Percentiles rank a stretch among this genome's conserved stretches.
phyloP scores from a whole-genome alignment of 73 alveolate species.

The Paramecium caudatum region DNA sequence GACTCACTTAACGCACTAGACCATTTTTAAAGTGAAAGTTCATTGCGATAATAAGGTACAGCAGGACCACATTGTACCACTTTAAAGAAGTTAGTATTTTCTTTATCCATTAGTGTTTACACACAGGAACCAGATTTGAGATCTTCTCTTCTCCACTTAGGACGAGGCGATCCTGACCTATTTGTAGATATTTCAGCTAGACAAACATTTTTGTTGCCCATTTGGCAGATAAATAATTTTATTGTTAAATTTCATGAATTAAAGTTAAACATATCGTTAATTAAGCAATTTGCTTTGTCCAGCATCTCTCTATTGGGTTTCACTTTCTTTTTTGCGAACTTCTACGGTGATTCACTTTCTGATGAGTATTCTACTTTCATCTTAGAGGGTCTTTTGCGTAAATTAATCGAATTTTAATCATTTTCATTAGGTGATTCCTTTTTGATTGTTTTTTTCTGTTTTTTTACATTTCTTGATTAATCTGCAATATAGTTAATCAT shows the following conservation, averaged over 20 bases:
- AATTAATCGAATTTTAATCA: slow-evolving; percentile 5
- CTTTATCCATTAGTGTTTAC: not conserved
- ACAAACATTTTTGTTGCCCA: not conserved
- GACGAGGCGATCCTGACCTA: not conserved
- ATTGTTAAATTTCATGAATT: slow-evolving; percentile 1
- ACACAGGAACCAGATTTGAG: not conserved
- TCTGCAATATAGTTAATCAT: not conserved
- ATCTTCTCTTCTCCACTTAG: not conserved
- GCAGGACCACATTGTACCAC: not conserved
- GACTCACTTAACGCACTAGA: not conserved
- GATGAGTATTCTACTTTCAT: not conserved
- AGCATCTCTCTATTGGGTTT: not conserved
- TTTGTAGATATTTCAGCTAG: not conserved
- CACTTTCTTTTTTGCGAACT: not conserved
- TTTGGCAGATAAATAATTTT: slow-evolving; percentile 2
- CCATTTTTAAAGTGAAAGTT: slow-evolving; percentile 23
- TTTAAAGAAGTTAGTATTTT: slow-evolving; percentile 20
- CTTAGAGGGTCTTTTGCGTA: not conserved
- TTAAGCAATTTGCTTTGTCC: slow-evolving; percentile 31
- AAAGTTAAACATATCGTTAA: slow-evolving; percentile 28
- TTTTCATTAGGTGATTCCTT: slow-evolving; percentile 44
- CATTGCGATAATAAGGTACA: slow-evolving; percentile 3
- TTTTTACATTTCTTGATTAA: not conserved
- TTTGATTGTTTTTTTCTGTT: not conserved
- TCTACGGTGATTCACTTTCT: slow-evolving; percentile 15